Percentiles rank a stretch among this genome's conserved stretches.
Conservation (phyloP, 2,329 filamentous ascomycete species). For the Cladorrhinum sp. region DNA sequence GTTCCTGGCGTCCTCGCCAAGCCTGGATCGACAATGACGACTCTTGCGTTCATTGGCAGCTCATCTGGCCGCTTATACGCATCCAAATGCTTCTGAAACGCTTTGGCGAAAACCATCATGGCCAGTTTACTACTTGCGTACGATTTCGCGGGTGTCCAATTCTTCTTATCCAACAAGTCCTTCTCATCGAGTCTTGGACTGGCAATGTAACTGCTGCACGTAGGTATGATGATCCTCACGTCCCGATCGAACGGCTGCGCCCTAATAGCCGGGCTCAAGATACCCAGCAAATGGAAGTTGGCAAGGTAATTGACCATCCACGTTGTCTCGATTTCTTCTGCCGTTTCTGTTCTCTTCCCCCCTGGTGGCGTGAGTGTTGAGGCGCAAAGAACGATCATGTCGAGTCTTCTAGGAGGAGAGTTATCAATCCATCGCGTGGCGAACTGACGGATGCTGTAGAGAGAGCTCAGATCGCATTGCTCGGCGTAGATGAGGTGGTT, state of each 20-base stretch:
- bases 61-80: constrained; percentile 80
- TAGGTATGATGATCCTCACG: constrained; percentile 81
- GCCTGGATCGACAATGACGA: constrained; percentile 85
- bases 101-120: constrained; percentile 81
- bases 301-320: constrained; percentile 96
- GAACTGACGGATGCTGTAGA: constrained; percentile 90
- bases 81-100: constrained; percentile 90
- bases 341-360: constrained; percentile 57
- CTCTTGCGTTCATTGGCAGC: constrained; percentile 75
- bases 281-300: constrained; percentile 91
- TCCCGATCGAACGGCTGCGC: constrained; percentile 93
- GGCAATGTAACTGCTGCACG: constrained; percentile 83
- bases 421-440: constrained; percentile 99
- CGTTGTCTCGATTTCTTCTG: constrained; percentile 79
- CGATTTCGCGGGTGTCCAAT: constrained; percentile 54
- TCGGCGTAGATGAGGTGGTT: constrained; percentile 94
- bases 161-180: constrained; percentile 41
- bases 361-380: constrained; percentile 71
- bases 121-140: constrained; percentile 72
- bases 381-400: constrained; percentile 87
- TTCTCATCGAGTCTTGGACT: constrained; percentile 63
- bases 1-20: constrained; percentile 81
- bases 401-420: constrained; percentile 78
- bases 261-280: constrained; percentile 83
- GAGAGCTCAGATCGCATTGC: constrained; percentile 81